These are phyloP conservation scores for Striga asiatica DNA, from an alignment of 257 asterid species.

Conservation along the genomic window DNA sequence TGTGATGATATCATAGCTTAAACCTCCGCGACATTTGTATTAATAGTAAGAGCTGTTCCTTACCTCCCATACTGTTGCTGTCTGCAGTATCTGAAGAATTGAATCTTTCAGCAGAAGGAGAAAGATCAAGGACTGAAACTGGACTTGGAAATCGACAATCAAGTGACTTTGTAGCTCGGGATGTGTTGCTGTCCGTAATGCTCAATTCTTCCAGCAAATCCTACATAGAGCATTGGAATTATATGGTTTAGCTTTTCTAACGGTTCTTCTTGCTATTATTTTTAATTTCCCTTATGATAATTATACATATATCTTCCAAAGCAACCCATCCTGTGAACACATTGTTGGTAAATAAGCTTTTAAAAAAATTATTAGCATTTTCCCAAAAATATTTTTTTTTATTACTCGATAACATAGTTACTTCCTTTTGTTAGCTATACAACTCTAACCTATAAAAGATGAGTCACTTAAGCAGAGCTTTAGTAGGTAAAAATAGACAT, in stretches of 20 bases:
- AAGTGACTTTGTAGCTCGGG: constrained; percentile 27
- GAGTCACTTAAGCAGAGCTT: too few species aligned
- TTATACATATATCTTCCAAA: too few species aligned
- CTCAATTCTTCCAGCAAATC: constrained; percentile 27
- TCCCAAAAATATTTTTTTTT: not conserved
- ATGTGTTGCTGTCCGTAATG: constrained; percentile 19
- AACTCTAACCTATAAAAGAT: too few species aligned
- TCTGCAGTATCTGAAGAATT: constrained; percentile 40
- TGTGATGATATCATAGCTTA: too few species aligned
- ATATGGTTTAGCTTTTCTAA: too few species aligned
- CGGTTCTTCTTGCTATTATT: not conserved
- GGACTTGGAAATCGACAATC: constrained; percentile 43
- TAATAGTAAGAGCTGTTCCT: not conserved
- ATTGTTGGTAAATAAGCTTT: not conserved
- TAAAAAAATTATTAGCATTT: not conserved
- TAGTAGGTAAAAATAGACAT: too few species aligned
- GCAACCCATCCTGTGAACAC: too few species aligned
- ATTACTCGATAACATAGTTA: too few species aligned
- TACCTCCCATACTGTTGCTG: constrained; percentile 52
- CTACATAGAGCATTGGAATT: constrained; percentile 19
- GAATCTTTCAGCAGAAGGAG: constrained; percentile 32
- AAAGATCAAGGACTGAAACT: constrained; percentile 39
- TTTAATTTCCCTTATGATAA: too few species aligned
- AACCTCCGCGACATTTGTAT: too few species aligned
- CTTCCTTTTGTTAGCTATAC: too few species aligned